Conservation (phyloP, 225 moss, liverwort and hornwort genomes). For the Polytrichum commune region DNA sequence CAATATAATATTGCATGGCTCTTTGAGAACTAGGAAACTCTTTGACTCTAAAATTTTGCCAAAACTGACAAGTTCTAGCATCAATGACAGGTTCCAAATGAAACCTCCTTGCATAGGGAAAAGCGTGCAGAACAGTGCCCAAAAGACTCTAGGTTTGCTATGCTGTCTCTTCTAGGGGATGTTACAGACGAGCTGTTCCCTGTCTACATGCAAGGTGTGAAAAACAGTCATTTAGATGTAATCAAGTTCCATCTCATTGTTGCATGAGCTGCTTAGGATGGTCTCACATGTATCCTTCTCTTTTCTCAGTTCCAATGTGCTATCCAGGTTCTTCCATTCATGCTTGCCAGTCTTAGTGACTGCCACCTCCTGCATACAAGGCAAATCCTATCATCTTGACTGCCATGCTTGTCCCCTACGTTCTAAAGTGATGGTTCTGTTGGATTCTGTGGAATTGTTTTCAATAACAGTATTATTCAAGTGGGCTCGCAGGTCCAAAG, state of each 20-base stretch:
- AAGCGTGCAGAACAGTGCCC: conserved; percentile 48
- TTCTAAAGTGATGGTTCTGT: background rate
- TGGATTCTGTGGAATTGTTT: too few species aligned
- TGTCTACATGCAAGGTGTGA: conserved; percentile 74
- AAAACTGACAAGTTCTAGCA: background rate
- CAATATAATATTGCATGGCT: too few species aligned
- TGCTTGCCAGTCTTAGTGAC: too few species aligned
- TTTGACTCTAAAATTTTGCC: background rate
- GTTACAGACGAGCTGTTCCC: conserved; percentile 47
- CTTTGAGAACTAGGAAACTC: too few species aligned
- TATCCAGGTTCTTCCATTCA: too few species aligned
- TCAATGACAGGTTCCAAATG: conserved; percentile 46
- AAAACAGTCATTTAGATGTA: background rate
- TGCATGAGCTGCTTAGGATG: background rate
- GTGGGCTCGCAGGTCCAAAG: conserved; percentile 53
- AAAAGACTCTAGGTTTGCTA: conserved; percentile 36
- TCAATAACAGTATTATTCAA: background rate
- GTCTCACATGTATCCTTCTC: background rate
- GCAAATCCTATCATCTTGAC: background rate
- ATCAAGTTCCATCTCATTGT: background rate
- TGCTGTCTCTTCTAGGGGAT: conserved; percentile 67
- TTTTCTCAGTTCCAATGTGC: too few species aligned
- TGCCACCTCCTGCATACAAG: background rate
- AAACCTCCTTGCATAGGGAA: conserved; percentile 67
- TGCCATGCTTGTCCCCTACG: background rate